Evolutionary conservation across 768 basidiomycete species (phyloP).

Genomic region (Auricularia cornea): DNA sequence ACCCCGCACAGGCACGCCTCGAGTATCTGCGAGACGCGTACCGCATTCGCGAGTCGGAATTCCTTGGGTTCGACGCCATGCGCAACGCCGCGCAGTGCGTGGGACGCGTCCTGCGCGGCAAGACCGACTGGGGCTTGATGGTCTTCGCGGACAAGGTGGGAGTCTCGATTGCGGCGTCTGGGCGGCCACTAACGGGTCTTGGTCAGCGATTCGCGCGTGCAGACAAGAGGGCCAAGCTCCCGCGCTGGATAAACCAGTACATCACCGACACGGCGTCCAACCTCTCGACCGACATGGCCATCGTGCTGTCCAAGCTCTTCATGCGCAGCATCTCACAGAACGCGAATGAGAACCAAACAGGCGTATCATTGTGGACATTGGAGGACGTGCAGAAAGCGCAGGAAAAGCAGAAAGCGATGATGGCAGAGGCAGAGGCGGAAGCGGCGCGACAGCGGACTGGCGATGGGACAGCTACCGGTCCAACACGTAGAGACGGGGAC

Average conservation of each 20-base stretch:
- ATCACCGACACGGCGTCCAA: conserved; percentile 98
- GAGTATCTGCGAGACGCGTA: conserved; percentile 98
- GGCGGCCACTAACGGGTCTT: conserved; percentile 1
- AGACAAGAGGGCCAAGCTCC: conserved; percentile 91
- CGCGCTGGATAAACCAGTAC: conserved; percentile 98
- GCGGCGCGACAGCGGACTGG: conserved; percentile 8
- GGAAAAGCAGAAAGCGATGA: conserved; percentile 64
- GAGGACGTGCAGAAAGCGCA: conserved; percentile 87
- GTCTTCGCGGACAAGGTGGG: conserved; percentile 95
- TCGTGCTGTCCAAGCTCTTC: conserved; percentile 90
- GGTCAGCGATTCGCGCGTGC: conserved; percentile 80
- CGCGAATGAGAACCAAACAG: conserved; percentile 91
- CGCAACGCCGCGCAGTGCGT: conserved; percentile 98
- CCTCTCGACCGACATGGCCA: conserved; percentile 95
- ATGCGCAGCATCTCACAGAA: conserved; percentile 99
- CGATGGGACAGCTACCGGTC: conserved; percentile 21
- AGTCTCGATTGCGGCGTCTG: neutral
- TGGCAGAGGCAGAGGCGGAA: conserved; percentile 35
- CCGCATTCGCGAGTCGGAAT: conserved; percentile 96
- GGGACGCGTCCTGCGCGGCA: conserved; percentile 92
- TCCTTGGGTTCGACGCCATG: conserved; percentile 98
- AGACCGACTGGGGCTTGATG: conserved; percentile 99
- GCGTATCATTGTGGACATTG: conserved; percentile 89
- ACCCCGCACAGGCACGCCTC: conserved; percentile 54
- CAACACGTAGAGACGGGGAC: conserved; percentile 15